A percentile compares a stretch with the other conserved stretches of the same genome.
These are phyloP conservation scores for Fusarium ambrosium DNA, from an alignment of 2,329 filamentous ascomycete genomes.

Conservation along the genomic window DNA sequence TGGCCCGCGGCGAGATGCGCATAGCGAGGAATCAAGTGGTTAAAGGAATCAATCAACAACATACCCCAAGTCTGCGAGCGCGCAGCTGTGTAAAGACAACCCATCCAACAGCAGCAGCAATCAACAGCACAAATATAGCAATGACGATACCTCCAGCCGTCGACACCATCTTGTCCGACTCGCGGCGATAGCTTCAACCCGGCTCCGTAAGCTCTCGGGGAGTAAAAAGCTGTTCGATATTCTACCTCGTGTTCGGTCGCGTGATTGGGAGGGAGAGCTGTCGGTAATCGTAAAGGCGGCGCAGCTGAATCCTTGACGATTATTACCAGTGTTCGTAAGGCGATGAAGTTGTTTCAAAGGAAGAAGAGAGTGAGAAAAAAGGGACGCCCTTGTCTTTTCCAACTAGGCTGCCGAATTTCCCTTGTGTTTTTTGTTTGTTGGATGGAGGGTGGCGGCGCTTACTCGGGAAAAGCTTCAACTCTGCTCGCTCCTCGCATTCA, in stretches of 20 bases:
- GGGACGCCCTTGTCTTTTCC: background rate
- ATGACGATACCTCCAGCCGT: slow-evolving; percentile 79
- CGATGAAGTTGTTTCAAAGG: background rate
- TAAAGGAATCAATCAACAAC: slow-evolving; percentile 46
- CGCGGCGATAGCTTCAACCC: slow-evolving; percentile 10
- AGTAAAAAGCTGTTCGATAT: slow-evolving; percentile 1
- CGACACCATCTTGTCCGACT: slow-evolving; percentile 63
- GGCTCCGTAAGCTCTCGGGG: background rate
- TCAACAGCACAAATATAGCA: slow-evolving; percentile 73
- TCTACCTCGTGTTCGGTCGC: slow-evolving; percentile 13
- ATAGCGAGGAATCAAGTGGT: background rate
- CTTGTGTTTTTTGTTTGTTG: background rate
- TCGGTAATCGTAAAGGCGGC: background rate
- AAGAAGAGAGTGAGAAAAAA: background rate
- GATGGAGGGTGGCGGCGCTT: slow-evolving; percentile 34
- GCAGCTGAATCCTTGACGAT: background rate
- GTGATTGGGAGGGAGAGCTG: slow-evolving; percentile 2
- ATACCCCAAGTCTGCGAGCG: slow-evolving; percentile 78
- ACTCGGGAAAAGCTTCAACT: background rate
- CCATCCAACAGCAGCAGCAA: slow-evolving; percentile 73
- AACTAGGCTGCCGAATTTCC: background rate
- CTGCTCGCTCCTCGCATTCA: background rate
- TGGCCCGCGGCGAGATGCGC: background rate
- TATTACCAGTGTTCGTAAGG: background rate
- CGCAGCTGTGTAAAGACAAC: slow-evolving; percentile 79